These are phyloP conservation scores for Neophaeococcomyces aloes DNA, from an alignment of 2,329 filamentous ascomycete species.

Conservation along the genomic window DNA sequence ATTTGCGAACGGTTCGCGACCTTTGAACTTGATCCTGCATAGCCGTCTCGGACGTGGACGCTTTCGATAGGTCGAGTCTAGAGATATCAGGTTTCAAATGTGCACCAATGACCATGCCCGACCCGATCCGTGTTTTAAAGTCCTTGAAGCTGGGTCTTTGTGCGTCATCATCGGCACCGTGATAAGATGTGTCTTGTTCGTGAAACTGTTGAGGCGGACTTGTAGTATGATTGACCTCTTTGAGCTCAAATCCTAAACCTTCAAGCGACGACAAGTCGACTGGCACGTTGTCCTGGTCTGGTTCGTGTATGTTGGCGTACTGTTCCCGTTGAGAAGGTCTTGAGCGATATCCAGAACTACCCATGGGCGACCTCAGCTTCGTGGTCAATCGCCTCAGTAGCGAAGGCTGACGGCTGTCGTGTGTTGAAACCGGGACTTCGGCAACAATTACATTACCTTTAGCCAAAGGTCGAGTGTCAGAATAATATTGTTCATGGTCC, in stretches of 20 bases:
- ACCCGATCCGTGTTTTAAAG: slow-evolving; percentile 18
- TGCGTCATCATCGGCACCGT: neutral
- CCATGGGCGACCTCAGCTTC: slow-evolving; percentile 12
- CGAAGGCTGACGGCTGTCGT: slow-evolving; percentile 5
- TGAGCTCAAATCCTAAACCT: slow-evolving; percentile 20
- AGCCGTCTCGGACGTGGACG: neutral
- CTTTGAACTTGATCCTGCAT: slow-evolving; percentile 11
- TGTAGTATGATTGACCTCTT: slow-evolving; percentile 11
- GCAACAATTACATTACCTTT: neutral
- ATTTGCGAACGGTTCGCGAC: slow-evolving; percentile 24
- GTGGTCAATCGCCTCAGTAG: slow-evolving; percentile 18
- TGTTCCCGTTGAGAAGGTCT: slow-evolving; percentile 8
- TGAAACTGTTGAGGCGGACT: neutral
- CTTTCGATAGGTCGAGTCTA: neutral
- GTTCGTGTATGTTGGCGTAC: slow-evolving; percentile 16
- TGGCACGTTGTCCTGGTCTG: slow-evolving; percentile 9
- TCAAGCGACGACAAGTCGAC: slow-evolving; percentile 21
- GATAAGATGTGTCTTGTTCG: slow-evolving; percentile 14
- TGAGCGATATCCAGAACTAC: neutral
- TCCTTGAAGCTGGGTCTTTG: slow-evolving; percentile 13
- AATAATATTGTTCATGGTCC: slow-evolving; percentile 2
- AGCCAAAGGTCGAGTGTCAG: slow-evolving; percentile 1
- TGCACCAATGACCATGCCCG: slow-evolving; percentile 21
- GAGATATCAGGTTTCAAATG: slow-evolving; percentile 18
- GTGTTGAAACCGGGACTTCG: neutral